These are phyloP conservation scores for Rutidosis leptorrhynchoides DNA, from an alignment of 129 eudicot genomes.

Conservation along the genomic window DNA sequence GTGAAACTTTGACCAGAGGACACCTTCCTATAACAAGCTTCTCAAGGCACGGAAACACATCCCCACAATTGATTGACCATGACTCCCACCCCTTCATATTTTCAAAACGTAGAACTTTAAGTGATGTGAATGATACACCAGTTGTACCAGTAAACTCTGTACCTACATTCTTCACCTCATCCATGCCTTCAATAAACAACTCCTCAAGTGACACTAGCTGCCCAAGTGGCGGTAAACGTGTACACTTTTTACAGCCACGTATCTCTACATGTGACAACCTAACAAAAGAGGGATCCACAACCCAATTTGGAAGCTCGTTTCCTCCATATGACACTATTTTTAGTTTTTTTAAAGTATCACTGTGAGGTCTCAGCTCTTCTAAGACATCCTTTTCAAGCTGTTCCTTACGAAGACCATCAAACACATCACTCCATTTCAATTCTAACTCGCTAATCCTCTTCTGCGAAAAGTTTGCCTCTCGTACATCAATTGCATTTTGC, in stretches of 20 bases:
- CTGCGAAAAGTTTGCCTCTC: neutral
- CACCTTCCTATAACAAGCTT: neutral
- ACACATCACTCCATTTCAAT: conserved; percentile 10
- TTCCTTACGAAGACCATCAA: neutral
- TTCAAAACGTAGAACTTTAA: conserved; percentile 29
- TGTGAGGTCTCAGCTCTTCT: no score
- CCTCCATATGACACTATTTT: conserved; percentile 4
- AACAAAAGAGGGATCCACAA: conserved; percentile 14
- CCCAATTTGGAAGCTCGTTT: conserved; percentile 18
- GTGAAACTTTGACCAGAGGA: conserved; percentile 14
- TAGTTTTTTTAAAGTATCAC: neutral
- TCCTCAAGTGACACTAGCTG: conserved; percentile 10
- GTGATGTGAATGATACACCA: conserved; percentile 34
- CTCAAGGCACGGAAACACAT: conserved; percentile 20
- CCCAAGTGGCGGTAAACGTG: conserved; percentile 15
- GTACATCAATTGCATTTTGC: neutral
- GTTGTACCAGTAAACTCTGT: conserved; percentile 5
- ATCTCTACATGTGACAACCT: neutral
- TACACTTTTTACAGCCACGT: neutral
- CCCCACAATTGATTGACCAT: conserved; percentile 29
- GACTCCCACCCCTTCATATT: conserved; percentile 37
- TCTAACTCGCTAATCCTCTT: conserved; percentile 28
- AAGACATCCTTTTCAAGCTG: no score
- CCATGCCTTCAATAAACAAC: conserved; percentile 3
- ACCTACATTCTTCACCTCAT: conserved; percentile 10